A percentile compares a stretch with the other conserved stretches of the same genome.
phyloP scores from a whole-genome alignment of 2,329 filamentous ascomycete species.

The Xylaria sp. region DNA sequence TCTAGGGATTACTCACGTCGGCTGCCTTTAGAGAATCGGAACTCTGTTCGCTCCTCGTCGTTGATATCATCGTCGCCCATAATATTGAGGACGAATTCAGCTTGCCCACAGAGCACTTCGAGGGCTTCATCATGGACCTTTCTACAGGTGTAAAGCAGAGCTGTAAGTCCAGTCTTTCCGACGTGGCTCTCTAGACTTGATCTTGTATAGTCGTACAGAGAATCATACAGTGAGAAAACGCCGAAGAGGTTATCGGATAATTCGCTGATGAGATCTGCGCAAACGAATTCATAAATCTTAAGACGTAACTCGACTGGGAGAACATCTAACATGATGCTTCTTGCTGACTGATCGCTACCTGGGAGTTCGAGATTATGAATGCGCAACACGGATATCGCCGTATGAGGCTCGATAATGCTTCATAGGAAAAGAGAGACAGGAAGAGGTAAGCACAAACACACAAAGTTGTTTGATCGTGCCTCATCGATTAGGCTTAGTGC shows the following conservation, averaged over 20 bases:
- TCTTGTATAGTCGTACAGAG: conserved; percentile 31
- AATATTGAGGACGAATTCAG: conserved; percentile 32
- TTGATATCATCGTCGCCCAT: conserved; percentile 26
- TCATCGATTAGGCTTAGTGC: not conserved
- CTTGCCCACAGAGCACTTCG: conserved; percentile 22
- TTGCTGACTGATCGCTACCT: not conserved
- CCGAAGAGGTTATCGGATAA: conserved; percentile 33
- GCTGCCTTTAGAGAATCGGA: conserved; percentile 22
- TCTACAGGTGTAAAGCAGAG: conserved; percentile 31
- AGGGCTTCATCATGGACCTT: conserved; percentile 32
- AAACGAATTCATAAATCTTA: conserved; percentile 30
- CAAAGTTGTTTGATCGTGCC: not conserved
- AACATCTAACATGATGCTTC: not conserved
- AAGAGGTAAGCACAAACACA: too few relatives aligned
- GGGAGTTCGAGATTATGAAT: not conserved
- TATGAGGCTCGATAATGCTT: not conserved
- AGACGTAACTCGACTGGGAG: conserved; percentile 31
- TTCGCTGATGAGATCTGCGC: conserved; percentile 30
- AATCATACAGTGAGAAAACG: conserved; percentile 32
- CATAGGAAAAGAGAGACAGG: not conserved
- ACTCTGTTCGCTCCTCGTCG: conserved; percentile 25
- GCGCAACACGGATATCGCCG: not conserved
- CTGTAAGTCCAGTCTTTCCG: conserved; percentile 28
- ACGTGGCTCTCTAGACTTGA: conserved; percentile 29
- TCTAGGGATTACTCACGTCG: conserved; percentile 2